Evolutionary conservation across 1,139 yeast genomes (phyloP), one percentile per base, ranked within the genome.

Genomic region (Candida pseudocylindracea): DNA sequence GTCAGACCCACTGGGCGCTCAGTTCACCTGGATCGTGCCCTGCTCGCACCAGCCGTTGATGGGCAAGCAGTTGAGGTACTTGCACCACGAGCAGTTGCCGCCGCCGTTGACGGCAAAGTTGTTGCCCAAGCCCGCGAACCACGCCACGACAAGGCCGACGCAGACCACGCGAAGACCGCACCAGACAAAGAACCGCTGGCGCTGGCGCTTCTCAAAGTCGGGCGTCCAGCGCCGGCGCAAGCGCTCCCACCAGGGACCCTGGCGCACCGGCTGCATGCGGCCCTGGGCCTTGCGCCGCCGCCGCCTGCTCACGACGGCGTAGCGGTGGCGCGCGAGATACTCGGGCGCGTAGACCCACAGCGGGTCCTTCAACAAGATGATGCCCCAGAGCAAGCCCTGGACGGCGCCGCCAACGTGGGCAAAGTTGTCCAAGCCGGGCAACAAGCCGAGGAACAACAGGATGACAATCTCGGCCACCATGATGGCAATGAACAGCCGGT

Each of bases 361-460:
- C 2, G 88, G 88, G 38, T 71, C 74, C 31, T 69, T 59, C 28
- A 75, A 45, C n/a, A 73, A 41, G 1, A 64, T 50, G 0, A 70
- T 45, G 1, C 76, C 70, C 28, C 59, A 41, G 25, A 70, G 48
- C 1, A 71, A 33, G 0, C 88, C 88, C 52, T 70, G 53, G 24
- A 71, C 66, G 49, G 74, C 73, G 4, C 88, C 88, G 6, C 88
- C 88, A 39, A 75, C 64, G 46, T 75, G 88, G 35, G 79, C 65
- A 45, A 75, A 75, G 46, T 75, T 75, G 48, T 75, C 88, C 35
- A 75, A 49, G 0, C 88, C 88, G 0, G 88, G 88, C 12, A 75
- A 51, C 27, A 75, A 51, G 0, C 88, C 88, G 25, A 75, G 50
- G 2, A 66, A 78, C 35, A 75, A 60, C 29, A 75, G 63, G 4